These are phyloP conservation scores for Trichocladium uniseriatum DNA, from an alignment of 495 filamentous ascomycete species.

Conservation along the genomic window DNA sequence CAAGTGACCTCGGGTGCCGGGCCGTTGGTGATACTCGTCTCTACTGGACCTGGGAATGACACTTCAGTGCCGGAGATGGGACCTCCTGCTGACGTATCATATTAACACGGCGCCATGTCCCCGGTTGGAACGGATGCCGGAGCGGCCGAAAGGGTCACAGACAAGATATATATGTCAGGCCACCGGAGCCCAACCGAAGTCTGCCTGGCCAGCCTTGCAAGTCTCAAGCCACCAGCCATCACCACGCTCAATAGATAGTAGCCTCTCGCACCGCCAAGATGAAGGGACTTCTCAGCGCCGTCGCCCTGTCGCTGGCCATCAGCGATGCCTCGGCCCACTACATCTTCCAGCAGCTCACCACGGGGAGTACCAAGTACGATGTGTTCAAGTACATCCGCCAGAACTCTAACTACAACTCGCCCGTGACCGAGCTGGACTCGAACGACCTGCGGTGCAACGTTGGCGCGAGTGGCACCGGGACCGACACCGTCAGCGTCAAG, in stretches of 20 bases:
- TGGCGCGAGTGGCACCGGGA: constrained; percentile 38
- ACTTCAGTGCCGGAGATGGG: too few species aligned
- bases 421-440: constrained; percentile 46
- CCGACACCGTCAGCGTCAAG: constrained; percentile 37
- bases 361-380: constrained; percentile 33
- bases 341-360: constrained; percentile 44
- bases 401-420: constrained; percentile 52
- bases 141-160: too few species aligned
- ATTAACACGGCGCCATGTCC: too few species aligned
- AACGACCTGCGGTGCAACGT: constrained; percentile 52
- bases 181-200: too few species aligned
- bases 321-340: constrained; percentile 37
- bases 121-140: too few species aligned
- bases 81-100: too few species aligned
- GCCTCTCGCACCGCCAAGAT: constrained; percentile 2
- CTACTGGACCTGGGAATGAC: too few species aligned
- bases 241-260: too few species aligned
- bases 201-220: too few species aligned
- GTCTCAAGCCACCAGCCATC: too few species aligned
- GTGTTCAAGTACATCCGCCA: constrained; percentile 45
- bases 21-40: constrained; percentile 2
- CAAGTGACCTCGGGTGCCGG: constrained; percentile 8
- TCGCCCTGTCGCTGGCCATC: constrained; percentile 30
- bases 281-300: constrained; percentile 29
- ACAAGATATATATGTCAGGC: too few species aligned